A percentile compares a stretch with the other conserved stretches of the same genome.
phyloP scores from a whole-genome alignment of 1,284 basidiomycete genomes.

The Cutaneotrichosporon spelunceum region DNA sequence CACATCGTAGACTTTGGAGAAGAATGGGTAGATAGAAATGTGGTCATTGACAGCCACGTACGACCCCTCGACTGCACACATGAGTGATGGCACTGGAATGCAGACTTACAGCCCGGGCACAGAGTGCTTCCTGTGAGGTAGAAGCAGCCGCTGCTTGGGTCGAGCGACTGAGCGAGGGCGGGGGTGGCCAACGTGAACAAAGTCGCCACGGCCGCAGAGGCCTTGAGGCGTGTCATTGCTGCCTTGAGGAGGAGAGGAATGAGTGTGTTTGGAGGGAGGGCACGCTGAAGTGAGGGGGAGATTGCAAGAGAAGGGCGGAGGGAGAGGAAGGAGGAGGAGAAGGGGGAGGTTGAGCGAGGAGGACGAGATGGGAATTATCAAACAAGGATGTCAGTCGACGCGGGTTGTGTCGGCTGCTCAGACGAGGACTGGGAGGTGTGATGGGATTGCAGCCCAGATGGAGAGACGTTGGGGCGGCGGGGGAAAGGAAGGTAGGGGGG shows the following conservation, averaged over 20 bases:
- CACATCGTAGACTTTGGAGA: conserved; percentile 13
- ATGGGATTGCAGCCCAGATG: too few species aligned
- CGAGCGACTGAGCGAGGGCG: neutral
- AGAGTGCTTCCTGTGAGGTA: conserved; percentile 12
- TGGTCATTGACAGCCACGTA: conserved; percentile 31
- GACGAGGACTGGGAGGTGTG: too few species aligned
- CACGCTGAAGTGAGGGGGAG: neutral
- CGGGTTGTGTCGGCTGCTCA: too few species aligned
- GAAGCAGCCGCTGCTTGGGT: conserved; percentile 9
- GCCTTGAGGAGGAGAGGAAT: neutral
- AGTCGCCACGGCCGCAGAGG: neutral
- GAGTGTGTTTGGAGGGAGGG: neutral
- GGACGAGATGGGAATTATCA: too few species aligned
- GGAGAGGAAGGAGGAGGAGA: neutral
- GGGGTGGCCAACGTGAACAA: neutral
- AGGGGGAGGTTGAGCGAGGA: too few species aligned
- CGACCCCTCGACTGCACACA: conserved; percentile 36
- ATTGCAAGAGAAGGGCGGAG: neutral
- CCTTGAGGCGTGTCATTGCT: neutral
- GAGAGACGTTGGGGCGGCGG: too few species aligned
- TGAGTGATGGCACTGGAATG: neutral
- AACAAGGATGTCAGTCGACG: too few species aligned
- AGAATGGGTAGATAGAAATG: conserved; percentile 26
- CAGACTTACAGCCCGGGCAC: conserved; percentile 15
- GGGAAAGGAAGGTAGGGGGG: too few species aligned